A percentile compares a stretch with the other conserved stretches of the same genome.
phyloP scores from a whole-genome alignment of 75 land plant genomes.

The Picea sitchensis region DNA sequence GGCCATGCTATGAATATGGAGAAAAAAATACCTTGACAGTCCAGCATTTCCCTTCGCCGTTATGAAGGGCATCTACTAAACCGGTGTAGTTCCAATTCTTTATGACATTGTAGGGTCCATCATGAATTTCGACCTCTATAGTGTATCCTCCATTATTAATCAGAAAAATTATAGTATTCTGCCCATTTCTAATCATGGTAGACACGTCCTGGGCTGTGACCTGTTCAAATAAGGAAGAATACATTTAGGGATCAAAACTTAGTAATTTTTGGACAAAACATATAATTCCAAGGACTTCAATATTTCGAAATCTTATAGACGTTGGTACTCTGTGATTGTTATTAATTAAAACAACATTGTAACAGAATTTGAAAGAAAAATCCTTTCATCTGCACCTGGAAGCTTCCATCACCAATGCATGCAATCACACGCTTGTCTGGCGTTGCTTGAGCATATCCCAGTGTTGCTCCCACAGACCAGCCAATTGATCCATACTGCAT shows the following conservation, averaged over 20 bases:
- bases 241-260: too few relatives aligned
- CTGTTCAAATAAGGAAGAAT: slow-evolving; percentile 3
- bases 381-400: slow-evolving; percentile 41
- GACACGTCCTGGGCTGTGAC: slow-evolving; percentile 46
- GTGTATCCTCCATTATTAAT: slow-evolving; percentile 58
- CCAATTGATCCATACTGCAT: slow-evolving; percentile 65
- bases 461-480: slow-evolving; percentile 56
- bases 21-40: slow-evolving; percentile 31
- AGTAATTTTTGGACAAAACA: too few relatives aligned
- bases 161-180: slow-evolving; percentile 36
- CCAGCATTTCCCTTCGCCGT: slow-evolving; percentile 43
- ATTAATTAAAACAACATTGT: too few relatives aligned
- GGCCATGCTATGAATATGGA: background rate
- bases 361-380: background rate
- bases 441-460: slow-evolving; percentile 39
- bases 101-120: slow-evolving; percentile 55
- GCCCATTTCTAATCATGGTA: slow-evolving; percentile 42
- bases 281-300: too few relatives aligned
- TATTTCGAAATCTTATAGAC: too few relatives aligned
- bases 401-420: slow-evolving; percentile 60
- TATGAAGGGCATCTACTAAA: slow-evolving; percentile 40
- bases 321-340: too few relatives aligned
- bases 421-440: slow-evolving; percentile 40
- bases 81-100: slow-evolving; percentile 52
- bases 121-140: slow-evolving; percentile 51